Conservation (phyloP, 345 rosid genomes). For the Hibiscus syriacus region DNA sequence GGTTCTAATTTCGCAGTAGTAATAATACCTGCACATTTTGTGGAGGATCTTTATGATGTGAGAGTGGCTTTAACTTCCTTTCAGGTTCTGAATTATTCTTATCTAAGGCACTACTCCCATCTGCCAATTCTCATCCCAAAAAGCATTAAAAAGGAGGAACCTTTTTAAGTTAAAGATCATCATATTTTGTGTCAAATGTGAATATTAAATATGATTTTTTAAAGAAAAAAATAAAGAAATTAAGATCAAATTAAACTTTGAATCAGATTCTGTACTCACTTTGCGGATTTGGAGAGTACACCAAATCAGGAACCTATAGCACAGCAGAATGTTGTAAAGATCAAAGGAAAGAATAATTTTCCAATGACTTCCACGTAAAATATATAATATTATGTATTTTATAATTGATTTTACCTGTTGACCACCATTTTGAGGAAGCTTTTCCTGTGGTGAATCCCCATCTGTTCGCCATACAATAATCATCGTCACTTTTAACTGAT, state of each 20-base stretch:
- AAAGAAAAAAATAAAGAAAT: background rate
- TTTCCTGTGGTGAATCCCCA: conserved; percentile 86
- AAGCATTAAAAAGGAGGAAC: background rate
- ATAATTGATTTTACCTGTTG: conserved; percentile 57
- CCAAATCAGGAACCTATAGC: conserved; percentile 53
- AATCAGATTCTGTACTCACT: conserved; percentile 54
- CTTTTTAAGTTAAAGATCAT: too few relatives aligned
- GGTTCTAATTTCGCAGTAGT: background rate
- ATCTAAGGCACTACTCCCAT: conserved; percentile 76
- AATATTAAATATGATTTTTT: background rate
- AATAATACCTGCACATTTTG: conserved; percentile 26
- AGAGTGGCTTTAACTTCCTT: conserved; percentile 45
- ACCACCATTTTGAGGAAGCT: conserved; percentile 53
- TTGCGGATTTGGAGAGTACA: conserved; percentile 59
- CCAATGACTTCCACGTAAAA: too few relatives aligned
- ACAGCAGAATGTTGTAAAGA: conserved; percentile 36
- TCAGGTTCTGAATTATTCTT: conserved; percentile 64
- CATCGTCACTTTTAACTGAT: background rate
- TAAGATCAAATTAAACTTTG: conserved; percentile 19
- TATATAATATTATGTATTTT: background rate
- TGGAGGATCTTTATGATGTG: conserved; percentile 39
- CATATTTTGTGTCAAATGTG: too few relatives aligned
- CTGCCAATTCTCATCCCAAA: conserved; percentile 24
- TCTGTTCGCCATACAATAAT: conserved; percentile 35
- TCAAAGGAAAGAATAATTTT: conserved; percentile 4